These are phyloP conservation scores for Hyaloperonospora brassicae DNA, from an alignment of 352 stramenopile genomes.

Conservation along the genomic window DNA sequence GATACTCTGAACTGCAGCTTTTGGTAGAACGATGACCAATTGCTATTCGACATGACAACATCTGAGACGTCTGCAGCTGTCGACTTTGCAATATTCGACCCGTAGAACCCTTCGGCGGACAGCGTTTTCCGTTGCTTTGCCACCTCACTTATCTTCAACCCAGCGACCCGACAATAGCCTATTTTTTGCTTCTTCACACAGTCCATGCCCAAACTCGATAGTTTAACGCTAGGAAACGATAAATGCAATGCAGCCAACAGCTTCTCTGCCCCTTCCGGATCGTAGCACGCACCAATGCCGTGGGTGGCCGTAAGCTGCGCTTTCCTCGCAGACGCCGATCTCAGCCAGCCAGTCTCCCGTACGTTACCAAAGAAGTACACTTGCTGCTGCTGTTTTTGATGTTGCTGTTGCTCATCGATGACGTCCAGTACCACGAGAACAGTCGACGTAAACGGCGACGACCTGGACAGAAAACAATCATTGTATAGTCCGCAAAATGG, in stretches of 20 bases:
- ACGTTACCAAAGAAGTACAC: conserved; percentile 47
- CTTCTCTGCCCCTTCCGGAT: conserved; percentile 25
- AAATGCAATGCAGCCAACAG: conserved; percentile 38
- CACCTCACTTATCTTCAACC: conserved; percentile 11
- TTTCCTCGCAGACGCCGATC: background rate
- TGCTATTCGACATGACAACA: background rate
- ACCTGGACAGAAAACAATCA: conserved; percentile 16
- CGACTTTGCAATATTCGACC: conserved; percentile 2
- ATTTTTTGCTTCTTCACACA: conserved; percentile 23
- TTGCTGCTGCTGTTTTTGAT: conserved; percentile 23
- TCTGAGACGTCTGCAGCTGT: background rate
- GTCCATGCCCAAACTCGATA: conserved; percentile 34
- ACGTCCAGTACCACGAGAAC: conserved; percentile 48
- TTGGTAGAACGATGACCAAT: conserved; percentile 53
- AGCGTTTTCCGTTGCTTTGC: conserved; percentile 29
- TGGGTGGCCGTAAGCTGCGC: background rate
- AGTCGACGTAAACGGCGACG: conserved; percentile 45
- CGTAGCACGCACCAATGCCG: conserved; percentile 13
- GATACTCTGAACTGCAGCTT: conserved; percentile 74
- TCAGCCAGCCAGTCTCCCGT: background rate
- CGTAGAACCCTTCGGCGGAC: conserved; percentile 32
- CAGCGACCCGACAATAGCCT: background rate
- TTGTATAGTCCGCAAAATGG: too few species aligned
- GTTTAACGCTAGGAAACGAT: conserved; percentile 35
- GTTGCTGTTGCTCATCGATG: conserved; percentile 17